Conservation (phyloP, 305 asterid species). For the Rubia occidens region DNA sequence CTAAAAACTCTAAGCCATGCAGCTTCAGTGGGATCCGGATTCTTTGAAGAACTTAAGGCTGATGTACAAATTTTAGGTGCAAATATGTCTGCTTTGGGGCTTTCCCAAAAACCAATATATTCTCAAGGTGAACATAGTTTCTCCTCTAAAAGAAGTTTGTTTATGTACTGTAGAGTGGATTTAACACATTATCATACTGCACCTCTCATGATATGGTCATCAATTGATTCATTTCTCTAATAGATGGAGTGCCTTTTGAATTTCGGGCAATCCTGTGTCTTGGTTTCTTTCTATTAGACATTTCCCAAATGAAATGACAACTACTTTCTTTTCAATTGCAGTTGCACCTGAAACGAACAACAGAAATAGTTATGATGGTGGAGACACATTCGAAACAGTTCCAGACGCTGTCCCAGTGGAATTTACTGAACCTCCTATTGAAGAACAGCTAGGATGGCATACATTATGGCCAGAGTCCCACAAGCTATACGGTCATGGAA, state of each 20-base stretch:
- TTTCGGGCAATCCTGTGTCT: background rate
- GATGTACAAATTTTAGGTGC: conserved; percentile 83
- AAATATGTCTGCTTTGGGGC: conserved; percentile 93
- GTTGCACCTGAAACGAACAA: conserved; percentile 43
- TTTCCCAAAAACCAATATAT: conserved; percentile 94
- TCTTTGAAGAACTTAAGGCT: conserved; percentile 47
- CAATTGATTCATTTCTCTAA: background rate
- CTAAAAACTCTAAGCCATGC: conserved; percentile 70
- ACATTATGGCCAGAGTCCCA: conserved; percentile 95
- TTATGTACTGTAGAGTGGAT: background rate
- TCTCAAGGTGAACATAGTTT: conserved; percentile 46
- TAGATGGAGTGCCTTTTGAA: background rate
- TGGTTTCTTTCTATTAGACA: background rate
- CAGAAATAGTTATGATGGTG: conserved; percentile 47
- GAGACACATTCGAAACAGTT: conserved; percentile 70
- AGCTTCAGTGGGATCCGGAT: conserved; percentile 27
- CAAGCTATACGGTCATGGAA: conserved; percentile 96
- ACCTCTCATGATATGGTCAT: background rate
- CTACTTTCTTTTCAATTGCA: conserved; percentile 23
- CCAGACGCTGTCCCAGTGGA: conserved; percentile 93
- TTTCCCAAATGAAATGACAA: background rate
- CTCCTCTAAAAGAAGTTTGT: background rate
- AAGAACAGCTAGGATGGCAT: conserved; percentile 82
- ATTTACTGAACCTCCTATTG: conserved; percentile 88
- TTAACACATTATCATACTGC: background rate